Base-by-base conservation (phyloP, 768 basidiomycete species). In the Termitomyces heimii region DNA sequence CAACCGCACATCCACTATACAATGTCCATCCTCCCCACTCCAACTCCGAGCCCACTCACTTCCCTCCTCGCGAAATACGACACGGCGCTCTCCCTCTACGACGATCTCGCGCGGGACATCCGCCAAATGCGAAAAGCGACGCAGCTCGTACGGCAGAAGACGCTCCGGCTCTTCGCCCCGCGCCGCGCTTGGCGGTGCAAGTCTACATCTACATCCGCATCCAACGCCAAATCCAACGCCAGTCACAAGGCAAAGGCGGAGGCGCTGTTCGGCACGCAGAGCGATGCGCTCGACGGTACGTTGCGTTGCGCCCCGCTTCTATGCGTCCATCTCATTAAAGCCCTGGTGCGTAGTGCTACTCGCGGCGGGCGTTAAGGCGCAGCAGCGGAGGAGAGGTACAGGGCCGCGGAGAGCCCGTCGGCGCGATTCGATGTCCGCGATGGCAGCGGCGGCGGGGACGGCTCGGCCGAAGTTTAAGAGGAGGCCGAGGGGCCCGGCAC, bases 331-430 rank as follows among this genome's bases (percentile, higher is more conserved):
- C n/a, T n/a, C n/a, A n/a, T n/a, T n/a, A n/a, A n/a, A n/a, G n/a
- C n/a, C n/a, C n/a, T n/a, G 32, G 13, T 35, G 10, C 5, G 14
- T 28, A 57, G 57, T 60, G 22, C 28, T 60, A 16, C 59, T 60
- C 24, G 55, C 59, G 9, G 56, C 55, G 1, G 61, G 58, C 0
- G 54, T 62, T 2, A 58, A 56, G 31, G 61, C 61, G 13, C 61
- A 62, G 45, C 61, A 53, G 55, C 44, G 58, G 31, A 55, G 61
- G 29, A 56, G 52, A 44, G 61, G 44, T 3, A 51, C 43, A 3
- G 57, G 52, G 0, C 46, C 32, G 9, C 35, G 61, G 31, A 49
- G 37, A 43, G 42, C 49, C 28, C 47, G 45, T 24, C 57, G 57
- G 53, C 45, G 45, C 34, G 49, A 34, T 26, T 45, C 50, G 29